Evolutionary conservation across 345 rosid genomes (phyloP), one percentile per base, ranked within the genome.

Genomic region (Salix dunnii): DNA sequence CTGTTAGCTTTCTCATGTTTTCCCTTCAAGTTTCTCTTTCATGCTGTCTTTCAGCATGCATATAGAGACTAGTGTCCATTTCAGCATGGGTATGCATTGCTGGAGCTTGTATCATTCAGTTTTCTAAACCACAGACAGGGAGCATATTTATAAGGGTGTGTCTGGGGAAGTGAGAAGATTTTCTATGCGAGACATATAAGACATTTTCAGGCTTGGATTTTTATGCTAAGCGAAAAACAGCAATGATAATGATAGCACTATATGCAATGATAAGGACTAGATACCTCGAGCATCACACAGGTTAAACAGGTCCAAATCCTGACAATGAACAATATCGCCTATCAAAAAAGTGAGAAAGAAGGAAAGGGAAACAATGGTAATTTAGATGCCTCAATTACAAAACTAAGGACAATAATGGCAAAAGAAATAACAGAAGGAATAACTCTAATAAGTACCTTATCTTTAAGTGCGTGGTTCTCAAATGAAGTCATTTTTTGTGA

Each of bases 41-140:
- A 58, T 23, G 28, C 10, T n/a, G 61, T 67, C 71, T 71, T 70
- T 43, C 42, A 30, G 60, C 64, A 25, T 79, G 53, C 66, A 51
- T 30, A 71, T n/a, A 35, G 75, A 63, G 18, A 20, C 40, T 20
- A n/a, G 33, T 73, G 27, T 36, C 53, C 69, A 61, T 49, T 23
- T 72, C 5, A 25, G 71, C n/a, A 49, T 60, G 42, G 49, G 23
- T 40, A 36, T 23, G n/a, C 25, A 36, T 27, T 40, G 60, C 58
- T 60, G 75, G 51, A 42, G 40, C 17, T 14, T 25, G 53, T 46
- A 7, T 3, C 17, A 11, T 58, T 38, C 8, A 20, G 4, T 11
- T 55, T 6, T 72, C 18, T 25, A 60, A 28, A 23, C 63, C 8
- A 58, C 63, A 58, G 27, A 9, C 0, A 58, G 28, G 11, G 23